Evolutionary conservation across 257 asterid genomes (phyloP).

Genomic region (Cordia subcordata): DNA sequence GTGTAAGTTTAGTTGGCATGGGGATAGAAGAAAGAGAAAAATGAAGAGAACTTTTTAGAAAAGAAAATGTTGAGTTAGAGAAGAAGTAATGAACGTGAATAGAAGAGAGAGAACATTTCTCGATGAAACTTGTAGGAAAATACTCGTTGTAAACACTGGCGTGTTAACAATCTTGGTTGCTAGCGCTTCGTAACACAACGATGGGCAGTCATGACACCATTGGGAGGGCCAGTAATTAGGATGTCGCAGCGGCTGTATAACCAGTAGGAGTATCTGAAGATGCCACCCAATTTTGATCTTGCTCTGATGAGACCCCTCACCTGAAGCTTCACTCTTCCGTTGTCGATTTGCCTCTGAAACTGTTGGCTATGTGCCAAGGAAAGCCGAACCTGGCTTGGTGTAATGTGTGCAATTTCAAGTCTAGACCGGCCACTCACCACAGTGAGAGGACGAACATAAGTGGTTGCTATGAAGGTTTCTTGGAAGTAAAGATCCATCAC

Average conservation of each 20-base stretch:
- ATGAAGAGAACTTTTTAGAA: no score
- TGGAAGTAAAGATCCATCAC: constrained; percentile 58
- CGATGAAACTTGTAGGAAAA: no score
- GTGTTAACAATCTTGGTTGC: neutral
- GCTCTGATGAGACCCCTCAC: constrained; percentile 61
- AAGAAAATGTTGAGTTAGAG: no score
- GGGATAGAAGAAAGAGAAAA: no score
- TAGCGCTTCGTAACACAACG: constrained; percentile 57
- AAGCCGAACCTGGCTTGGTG: constrained; percentile 71
- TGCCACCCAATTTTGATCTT: constrained; percentile 59
- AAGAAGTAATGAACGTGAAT: no score
- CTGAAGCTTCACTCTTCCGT: constrained; percentile 57
- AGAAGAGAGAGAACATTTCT: no score
- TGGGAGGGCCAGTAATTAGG: constrained; percentile 66
- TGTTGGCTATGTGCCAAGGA: constrained; percentile 35
- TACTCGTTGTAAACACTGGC: neutral
- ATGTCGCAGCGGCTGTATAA: constrained; percentile 56
- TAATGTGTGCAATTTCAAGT: constrained; percentile 55
- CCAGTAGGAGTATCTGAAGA: constrained; percentile 73
- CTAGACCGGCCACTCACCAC: constrained; percentile 45
- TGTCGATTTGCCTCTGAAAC: constrained; percentile 52
- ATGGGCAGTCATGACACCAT: constrained; percentile 65
- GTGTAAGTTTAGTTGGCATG: no score
- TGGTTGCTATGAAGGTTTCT: constrained; percentile 45
- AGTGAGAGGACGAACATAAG: constrained; percentile 53